Percentiles rank a stretch among this genome's conserved stretches.
These are phyloP conservation scores for Isabelozyma heimii DNA, from an alignment of 805 yeast genomes.

Conservation along the genomic window DNA sequence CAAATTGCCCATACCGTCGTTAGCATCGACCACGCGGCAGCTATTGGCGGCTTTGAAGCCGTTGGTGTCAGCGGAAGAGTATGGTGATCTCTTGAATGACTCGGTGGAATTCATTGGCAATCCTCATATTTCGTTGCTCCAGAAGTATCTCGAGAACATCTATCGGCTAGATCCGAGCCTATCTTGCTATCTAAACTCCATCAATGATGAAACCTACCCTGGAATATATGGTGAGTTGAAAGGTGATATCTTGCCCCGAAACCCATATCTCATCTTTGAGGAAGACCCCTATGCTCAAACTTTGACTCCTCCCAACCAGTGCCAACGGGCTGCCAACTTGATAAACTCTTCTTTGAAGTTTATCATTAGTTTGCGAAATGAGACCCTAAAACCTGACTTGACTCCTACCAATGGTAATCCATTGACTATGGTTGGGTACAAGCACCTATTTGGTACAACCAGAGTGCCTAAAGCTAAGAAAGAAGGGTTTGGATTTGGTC, in stretches of 20 bases:
- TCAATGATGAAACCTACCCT: conserved; percentile 49
- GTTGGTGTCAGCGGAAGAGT: conserved; percentile 52
- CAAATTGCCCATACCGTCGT: conserved; percentile 59
- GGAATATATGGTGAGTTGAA: conserved; percentile 61
- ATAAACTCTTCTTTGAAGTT: conserved; percentile 67
- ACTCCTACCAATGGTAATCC: conserved; percentile 50
- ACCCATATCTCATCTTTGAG: conserved; percentile 71
- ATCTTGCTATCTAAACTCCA: conserved; percentile 52
- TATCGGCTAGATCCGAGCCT: conserved; percentile 30
- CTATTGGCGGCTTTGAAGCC: conserved; percentile 59
- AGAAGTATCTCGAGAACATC: conserved; percentile 43
- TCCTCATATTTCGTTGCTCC: conserved; percentile 43
- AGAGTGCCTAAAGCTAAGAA: conserved; percentile 37
- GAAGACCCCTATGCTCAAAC: conserved; percentile 65
- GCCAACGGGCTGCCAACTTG: conserved; percentile 65
- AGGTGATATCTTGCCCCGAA: conserved; percentile 70
- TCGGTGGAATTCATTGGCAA: conserved; percentile 46
- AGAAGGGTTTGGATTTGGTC: conserved; percentile 9
- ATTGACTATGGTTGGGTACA: conserved; percentile 66
- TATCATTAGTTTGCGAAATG: conserved; percentile 54
- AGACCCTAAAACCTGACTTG: conserved; percentile 55
- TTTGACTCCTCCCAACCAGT: conserved; percentile 60
- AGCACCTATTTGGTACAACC: conserved; percentile 67
- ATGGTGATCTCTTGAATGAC: conserved; percentile 38
- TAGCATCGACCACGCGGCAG: conserved; percentile 50